Conservation (phyloP, 768 basidiomycete genomes). For the Boletus reticulatus region DNA sequence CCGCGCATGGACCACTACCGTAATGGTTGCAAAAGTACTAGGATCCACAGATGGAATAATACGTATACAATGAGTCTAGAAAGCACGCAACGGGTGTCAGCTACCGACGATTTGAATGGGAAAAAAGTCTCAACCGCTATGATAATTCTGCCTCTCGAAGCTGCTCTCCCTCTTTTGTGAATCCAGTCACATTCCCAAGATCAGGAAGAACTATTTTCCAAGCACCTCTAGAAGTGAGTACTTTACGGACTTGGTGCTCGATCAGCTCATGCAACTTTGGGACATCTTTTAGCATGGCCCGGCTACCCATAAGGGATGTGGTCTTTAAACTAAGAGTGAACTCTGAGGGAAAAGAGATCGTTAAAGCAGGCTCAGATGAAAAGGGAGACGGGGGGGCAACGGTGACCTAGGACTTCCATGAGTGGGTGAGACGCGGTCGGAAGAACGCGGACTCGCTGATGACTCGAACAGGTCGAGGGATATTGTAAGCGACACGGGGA, state of each 20-base stretch:
- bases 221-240: conserved; percentile 55
- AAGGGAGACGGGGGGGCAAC: conserved; percentile 59
- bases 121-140: background rate
- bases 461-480: conserved; percentile 74
- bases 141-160: background rate
- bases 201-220: conserved; percentile 73
- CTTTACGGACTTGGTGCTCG: conserved; percentile 73
- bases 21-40: background rate
- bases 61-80: conserved; percentile 8
- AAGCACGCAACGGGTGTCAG: background rate
- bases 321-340: conserved; percentile 87
- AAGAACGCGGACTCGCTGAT: conserved; percentile 41
- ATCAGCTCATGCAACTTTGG: conserved; percentile 97
- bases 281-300: conserved; percentile 96
- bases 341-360: conserved; percentile 75
- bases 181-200: conserved; percentile 37
- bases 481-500: conserved; percentile 79
- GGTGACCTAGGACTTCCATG: conserved; percentile 44
- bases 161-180: conserved; percentile 30
- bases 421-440: background rate
- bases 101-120: background rate
- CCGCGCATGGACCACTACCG: too few species aligned
- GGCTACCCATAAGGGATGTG: conserved; percentile 89
- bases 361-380: conserved; percentile 57
- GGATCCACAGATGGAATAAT: background rate